Base-by-base conservation (phyloP, 257 asterid genomes). In the Anisodus acutangulus region DNA sequence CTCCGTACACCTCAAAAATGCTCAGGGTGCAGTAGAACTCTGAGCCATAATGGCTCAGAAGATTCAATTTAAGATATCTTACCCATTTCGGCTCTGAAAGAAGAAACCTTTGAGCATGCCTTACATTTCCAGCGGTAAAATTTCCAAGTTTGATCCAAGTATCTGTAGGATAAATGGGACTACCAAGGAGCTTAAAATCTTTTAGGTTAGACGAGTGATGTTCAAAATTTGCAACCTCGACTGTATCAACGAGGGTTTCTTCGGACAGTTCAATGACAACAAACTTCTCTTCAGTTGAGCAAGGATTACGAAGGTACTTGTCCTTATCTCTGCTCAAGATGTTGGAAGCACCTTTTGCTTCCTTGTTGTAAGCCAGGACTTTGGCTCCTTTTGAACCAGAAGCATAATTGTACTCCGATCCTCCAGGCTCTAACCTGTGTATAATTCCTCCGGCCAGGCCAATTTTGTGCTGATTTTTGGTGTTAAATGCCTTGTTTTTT, bases 21-120 rank as follows among this genome's bases (percentile, higher is more conserved):
- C 98, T 97, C 37, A 97, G 72, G 12, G 99, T 97, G 81, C 98
- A 97, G 86, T 97, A 97, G 87, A 97, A 97, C 87, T 97, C 99
- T 10, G 97, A 90, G 59, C 98, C 98, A 39, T 93, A 93, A 89
- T 97, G 99, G 84, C 90, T 92, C 12, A 89, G 84, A 86, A 97
- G 88, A 58, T 89, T 91, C 88, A 95, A 55, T 85, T 90, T 97
- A 59, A 97, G 87, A 89, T 97, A 97, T 84, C 98, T 92, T 83
- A 88, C 93, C 99, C 99, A 95, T 87, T 93, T 97, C 66, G 98
- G 97, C 90, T 97, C 98, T 0, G 91, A 88, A 84, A 97, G 95
- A 82, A 86, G 90, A 85, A 97, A 90, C 62, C 90, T 83, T 67
- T 97, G 99, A 22, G 92, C 89, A 41, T 93, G 98, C 89, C 92